These are phyloP conservation scores for Cladobotryum protrusum DNA, from an alignment of 2,329 filamentous ascomycete genomes.

Conservation along the genomic window DNA sequence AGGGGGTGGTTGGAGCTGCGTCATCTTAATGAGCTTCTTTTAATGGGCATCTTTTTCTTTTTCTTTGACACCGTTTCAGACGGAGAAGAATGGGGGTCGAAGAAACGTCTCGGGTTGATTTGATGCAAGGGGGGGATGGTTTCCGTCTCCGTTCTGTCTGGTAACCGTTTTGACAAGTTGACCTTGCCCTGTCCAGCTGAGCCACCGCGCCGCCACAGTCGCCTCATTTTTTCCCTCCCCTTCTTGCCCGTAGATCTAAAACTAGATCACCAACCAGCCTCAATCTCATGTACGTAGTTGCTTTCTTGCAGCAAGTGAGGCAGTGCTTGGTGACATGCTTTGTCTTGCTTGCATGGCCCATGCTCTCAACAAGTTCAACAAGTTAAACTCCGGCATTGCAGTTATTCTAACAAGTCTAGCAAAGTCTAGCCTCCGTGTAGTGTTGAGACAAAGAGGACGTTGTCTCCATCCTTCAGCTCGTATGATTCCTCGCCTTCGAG, in stretches of 20 bases:
- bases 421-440: slow-evolving; percentile 73
- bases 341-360: background rate
- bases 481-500: slow-evolving; percentile 92
- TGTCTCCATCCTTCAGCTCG: slow-evolving; percentile 73
- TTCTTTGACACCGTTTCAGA: slow-evolving; percentile 2
- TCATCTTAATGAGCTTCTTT: background rate
- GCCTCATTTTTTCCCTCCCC: background rate
- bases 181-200: slow-evolving; percentile 1
- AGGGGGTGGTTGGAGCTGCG: background rate
- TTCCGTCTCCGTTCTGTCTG: too few relatives aligned
- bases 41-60: slow-evolving; percentile 6
- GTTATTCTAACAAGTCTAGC: background rate
- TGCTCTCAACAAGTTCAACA: background rate
- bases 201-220: background rate
- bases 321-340: background rate
- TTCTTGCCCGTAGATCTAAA: background rate
- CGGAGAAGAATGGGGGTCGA: background rate
- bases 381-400: too few relatives aligned
- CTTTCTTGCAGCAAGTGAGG: background rate
- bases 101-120: too few relatives aligned
- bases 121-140: too few relatives aligned
- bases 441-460: slow-evolving; percentile 92
- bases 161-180: background rate
- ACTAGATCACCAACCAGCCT: background rate
- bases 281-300: background rate